These are phyloP conservation scores for Phellopilus nigrolimitatus DNA, from an alignment of 1,284 basidiomycete genomes.

Conservation along the genomic window DNA sequence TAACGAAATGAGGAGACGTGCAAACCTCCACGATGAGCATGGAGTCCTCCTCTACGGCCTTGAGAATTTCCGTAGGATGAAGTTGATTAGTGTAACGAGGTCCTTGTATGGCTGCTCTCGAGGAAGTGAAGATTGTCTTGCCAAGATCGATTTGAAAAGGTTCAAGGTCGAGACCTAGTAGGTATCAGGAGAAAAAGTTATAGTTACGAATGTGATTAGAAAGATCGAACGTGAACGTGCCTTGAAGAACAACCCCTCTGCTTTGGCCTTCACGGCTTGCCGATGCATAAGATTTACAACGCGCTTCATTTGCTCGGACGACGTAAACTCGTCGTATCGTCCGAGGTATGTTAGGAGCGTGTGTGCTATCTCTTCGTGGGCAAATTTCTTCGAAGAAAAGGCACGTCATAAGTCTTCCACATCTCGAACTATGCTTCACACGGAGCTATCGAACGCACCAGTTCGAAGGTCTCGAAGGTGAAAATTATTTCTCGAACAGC, in stretches of 20 bases:
- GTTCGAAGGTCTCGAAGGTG: slow-evolving; percentile 84
- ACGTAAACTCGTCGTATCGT: slow-evolving; percentile 76
- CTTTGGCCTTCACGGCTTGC: slow-evolving; percentile 83
- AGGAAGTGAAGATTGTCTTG: slow-evolving; percentile 71
- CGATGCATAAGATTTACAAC: slow-evolving; percentile 84
- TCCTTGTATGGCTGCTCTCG: slow-evolving; percentile 78
- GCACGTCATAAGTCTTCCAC: no score
- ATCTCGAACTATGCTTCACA: no score
- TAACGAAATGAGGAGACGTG: slow-evolving; percentile 23
- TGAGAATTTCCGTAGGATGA: slow-evolving; percentile 87
- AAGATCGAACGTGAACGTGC: slow-evolving; percentile 39
- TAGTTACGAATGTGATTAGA: slow-evolving; percentile 11
- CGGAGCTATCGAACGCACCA: slow-evolving; percentile 57
- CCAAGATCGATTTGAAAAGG: slow-evolving; percentile 80
- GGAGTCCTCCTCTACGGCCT: slow-evolving; percentile 72
- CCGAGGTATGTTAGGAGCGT: slow-evolving; percentile 79
- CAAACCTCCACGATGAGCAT: slow-evolving; percentile 86
- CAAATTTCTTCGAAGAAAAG: slow-evolving; percentile 86
- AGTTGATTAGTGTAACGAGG: slow-evolving; percentile 77
- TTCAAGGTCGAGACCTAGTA: slow-evolving; percentile 86
- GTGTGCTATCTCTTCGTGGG: slow-evolving; percentile 74
- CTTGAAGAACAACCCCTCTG: slow-evolving; percentile 90
- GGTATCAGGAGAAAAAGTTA: slow-evolving; percentile 13
- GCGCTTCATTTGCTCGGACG: slow-evolving; percentile 79
- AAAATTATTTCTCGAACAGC: slow-evolving; percentile 80